Conservation (phyloP, 257 asterid genomes). For the Plantago ovata region DNA sequence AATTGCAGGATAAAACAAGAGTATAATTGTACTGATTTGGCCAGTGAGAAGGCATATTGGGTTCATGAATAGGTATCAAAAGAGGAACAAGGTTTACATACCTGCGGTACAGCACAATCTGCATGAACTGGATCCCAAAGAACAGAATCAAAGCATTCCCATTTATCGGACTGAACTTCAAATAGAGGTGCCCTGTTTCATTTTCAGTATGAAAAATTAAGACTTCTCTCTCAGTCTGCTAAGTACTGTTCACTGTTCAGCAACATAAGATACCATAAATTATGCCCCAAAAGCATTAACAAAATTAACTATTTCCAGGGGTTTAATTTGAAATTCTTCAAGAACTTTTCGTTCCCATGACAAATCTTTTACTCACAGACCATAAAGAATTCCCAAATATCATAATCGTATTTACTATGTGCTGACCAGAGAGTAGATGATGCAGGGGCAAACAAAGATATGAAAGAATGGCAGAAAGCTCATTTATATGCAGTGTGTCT, state of each 20-base stretch:
- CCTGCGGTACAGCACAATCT: slow-evolving; percentile 96
- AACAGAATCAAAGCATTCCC: slow-evolving; percentile 78
- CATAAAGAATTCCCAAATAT: too few relatives aligned
- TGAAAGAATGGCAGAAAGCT: too few relatives aligned
- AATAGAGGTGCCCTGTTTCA: slow-evolving; percentile 79
- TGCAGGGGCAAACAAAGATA: too few relatives aligned
- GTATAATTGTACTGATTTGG: not conserved
- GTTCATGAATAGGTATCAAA: slow-evolving; percentile 1
- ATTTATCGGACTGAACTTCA: slow-evolving; percentile 84
- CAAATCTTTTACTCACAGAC: too few relatives aligned
- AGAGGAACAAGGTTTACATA: slow-evolving; percentile 20
- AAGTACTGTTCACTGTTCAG: not conserved
- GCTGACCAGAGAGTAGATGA: too few relatives aligned
- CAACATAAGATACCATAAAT: too few relatives aligned
- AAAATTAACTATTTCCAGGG: slow-evolving; percentile 3
- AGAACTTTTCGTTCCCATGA: too few relatives aligned
- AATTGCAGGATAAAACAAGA: not conserved
- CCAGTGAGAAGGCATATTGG: slow-evolving; percentile 8
- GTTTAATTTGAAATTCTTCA: too few relatives aligned
- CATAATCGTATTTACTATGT: too few relatives aligned
- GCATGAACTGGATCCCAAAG: slow-evolving; percentile 91
- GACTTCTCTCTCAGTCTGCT: not conserved
- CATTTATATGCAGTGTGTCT: too few relatives aligned
- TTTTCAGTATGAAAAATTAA: slow-evolving; percentile 14
- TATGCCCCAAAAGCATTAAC: slow-evolving; percentile 13